Evolutionary conservation across 202 grass and related monocot genomes (phyloP).

Genomic region (Musa balbisiana): DNA sequence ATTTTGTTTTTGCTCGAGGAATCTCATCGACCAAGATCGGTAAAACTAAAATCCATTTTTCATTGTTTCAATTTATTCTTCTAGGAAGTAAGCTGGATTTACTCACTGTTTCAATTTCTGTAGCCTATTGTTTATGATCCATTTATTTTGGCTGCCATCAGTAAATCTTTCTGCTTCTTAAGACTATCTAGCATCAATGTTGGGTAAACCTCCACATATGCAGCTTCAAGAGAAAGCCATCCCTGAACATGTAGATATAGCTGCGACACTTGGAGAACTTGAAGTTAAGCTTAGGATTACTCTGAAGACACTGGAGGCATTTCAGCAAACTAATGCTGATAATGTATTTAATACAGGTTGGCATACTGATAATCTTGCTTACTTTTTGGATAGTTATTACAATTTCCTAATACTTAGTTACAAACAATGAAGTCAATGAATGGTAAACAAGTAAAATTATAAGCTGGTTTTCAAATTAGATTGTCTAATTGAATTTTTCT

Average conservation of each 20-base stretch:
- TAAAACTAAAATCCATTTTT: conserved; percentile 24
- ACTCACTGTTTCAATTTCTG: not conserved
- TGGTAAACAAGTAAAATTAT: too few relatives aligned
- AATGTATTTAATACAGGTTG: conserved; percentile 88
- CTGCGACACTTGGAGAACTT: conserved; percentile 45
- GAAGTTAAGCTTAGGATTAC: conserved; percentile 69
- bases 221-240: conserved; percentile 67
- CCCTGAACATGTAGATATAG: conserved; percentile 47
- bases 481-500: too few relatives aligned
- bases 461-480: too few relatives aligned
- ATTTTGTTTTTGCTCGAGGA: conserved; percentile 67
- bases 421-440: conserved; percentile 9
- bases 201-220: conserved; percentile 25
- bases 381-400: not conserved
- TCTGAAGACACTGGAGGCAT: conserved; percentile 71
- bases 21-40: conserved; percentile 39
- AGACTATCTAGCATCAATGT: not conserved
- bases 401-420: conserved; percentile 12
- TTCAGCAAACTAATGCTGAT: conserved; percentile 78
- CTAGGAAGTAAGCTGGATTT: not conserved
- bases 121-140: not conserved
- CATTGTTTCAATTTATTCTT: conserved; percentile 14
- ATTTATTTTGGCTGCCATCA: not conserved
- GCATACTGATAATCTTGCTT: conserved; percentile 8
- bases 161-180: not conserved